These are phyloP conservation scores for Saccharomycopsis crataegensis DNA, from an alignment of 1,139 yeast genomes.

Conservation along the genomic window DNA sequence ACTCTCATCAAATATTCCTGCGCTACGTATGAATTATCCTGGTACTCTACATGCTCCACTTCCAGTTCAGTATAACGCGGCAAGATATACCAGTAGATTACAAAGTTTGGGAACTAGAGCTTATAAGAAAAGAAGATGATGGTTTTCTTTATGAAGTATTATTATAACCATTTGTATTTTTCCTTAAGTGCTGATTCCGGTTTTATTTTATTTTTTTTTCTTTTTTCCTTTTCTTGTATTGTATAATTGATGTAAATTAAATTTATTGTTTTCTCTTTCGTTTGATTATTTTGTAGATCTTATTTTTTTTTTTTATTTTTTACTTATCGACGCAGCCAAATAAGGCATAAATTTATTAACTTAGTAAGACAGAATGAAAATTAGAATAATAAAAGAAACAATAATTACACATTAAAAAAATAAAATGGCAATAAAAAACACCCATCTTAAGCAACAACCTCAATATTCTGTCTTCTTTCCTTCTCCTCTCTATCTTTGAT, in stretches of 20 bases:
- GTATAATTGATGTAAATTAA: background rate
- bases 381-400: too few species aligned
- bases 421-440: background rate
- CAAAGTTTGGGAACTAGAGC: conserved; percentile 5
- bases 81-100: conserved; percentile 2
- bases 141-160: background rate
- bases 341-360: too few species aligned
- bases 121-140: conserved; percentile 16
- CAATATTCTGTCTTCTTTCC: conserved; percentile 16
- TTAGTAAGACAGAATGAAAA: too few species aligned
- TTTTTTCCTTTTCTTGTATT: background rate
- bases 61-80: conserved; percentile 11
- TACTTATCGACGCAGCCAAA: too few species aligned
- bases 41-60: conserved; percentile 52
- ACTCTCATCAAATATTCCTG: conserved; percentile 50
- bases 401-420: too few species aligned
- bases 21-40: conserved; percentile 61
- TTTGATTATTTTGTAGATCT: background rate
- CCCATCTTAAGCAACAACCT: conserved; percentile 12
- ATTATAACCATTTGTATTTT: background rate
- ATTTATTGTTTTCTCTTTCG: background rate
- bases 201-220: background rate
- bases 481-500: conserved; percentile 19
- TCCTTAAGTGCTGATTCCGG: background rate
- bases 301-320: too few species aligned